Percentiles rank a stretch among this genome's conserved stretches.
These are phyloP conservation scores for Marvania coccoides DNA, from an alignment of 139 green algal species.

Conservation along the genomic window DNA sequence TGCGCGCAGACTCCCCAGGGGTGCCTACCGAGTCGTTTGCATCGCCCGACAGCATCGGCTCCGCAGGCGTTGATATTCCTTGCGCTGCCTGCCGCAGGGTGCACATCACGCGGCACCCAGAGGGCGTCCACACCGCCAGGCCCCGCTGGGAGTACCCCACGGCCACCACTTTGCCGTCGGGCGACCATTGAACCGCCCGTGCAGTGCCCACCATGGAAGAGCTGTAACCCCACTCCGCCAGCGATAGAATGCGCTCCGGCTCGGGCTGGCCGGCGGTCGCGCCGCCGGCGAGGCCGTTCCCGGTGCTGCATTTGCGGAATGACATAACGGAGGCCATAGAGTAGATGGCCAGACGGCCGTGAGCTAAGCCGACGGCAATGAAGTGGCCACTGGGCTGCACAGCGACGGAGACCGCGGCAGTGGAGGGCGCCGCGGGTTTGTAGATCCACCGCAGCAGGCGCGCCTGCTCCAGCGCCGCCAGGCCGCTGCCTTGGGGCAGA, in stretches of 20 bases:
- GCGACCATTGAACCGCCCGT: slow-evolving; percentile 54
- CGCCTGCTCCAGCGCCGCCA: background rate
- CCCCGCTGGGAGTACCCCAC: slow-evolving; percentile 60
- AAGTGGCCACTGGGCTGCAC: slow-evolving; percentile 39
- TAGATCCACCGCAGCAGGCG: slow-evolving; percentile 19
- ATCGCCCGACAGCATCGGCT: too few relatives aligned
- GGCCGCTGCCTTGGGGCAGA: background rate
- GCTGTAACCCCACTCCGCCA: slow-evolving; percentile 61
- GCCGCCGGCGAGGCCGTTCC: slow-evolving; percentile 7
- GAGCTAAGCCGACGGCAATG: slow-evolving; percentile 51
- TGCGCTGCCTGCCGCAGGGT: slow-evolving; percentile 45
- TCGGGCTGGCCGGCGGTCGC: slow-evolving; percentile 3
- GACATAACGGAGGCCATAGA: slow-evolving; percentile 16
- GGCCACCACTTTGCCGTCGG: slow-evolving; percentile 48
- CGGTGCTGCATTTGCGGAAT: too few relatives aligned
- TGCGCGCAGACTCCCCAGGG: too few relatives aligned
- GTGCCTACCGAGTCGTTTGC: too few relatives aligned
- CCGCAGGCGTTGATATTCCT: too few relatives aligned
- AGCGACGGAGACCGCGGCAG: background rate
- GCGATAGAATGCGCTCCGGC: slow-evolving; percentile 45
- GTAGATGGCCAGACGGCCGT: slow-evolving; percentile 59
- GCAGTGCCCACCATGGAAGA: slow-evolving; percentile 33
- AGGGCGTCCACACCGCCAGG: slow-evolving; percentile 65
- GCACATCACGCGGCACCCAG: slow-evolving; percentile 74
- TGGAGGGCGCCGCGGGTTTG: slow-evolving; percentile 4